Evolutionary conservation across 495 filamentous ascomycete species (phyloP), one percentile per base, ranked within the genome.

Genomic region (Hypoxylon subgilvum): DNA sequence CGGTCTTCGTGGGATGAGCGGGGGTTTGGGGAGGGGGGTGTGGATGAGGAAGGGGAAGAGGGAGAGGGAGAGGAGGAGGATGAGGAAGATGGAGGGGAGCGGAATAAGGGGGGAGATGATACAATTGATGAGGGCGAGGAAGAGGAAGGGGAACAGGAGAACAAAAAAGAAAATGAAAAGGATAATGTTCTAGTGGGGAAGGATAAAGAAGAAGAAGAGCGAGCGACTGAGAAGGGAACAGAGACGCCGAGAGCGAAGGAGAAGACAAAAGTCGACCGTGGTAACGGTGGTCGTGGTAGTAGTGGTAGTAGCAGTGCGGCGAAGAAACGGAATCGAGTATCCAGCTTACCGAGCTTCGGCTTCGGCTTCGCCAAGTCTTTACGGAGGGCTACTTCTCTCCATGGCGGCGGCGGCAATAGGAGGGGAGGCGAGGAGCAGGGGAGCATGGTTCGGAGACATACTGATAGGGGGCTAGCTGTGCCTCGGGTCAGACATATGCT

Each of bases 401-500:
- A 49, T 31, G 25, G 21, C 16, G 44, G 28, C 14, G 30, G 44
- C n/a, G 27, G 10, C 17, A 41, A 21, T n/a, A 32, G 19, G 34
- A 34, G 27, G 39, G 22, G 5, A 14, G 14, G 22, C 19, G 31
- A 16, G 22, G 16, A 38, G 23, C 31, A 34, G 31, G 30, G 4
- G 8, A 8, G 8, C 4, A 8, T 27, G 3, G 23, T 27, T 3
- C 23, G 23, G 23, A 27, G 23, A 27, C 23, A 27, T 27, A 27
- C 23, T 8, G 44, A 42, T n/a, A 21, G 40, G 55, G 12, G 14
- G 16, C 27, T 27, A 19, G 12, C 60, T 1, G 17, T 39, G 0
- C 65, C 64, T 0, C 57, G 31, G 50, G 47, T 60, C n/a, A 70
- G 43, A 55, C 46, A 35, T 16, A 40, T 68, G 1, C 22, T 70